phyloP scores from a whole-genome alignment of 148 eudicot species.

The Camellia japonica region DNA sequence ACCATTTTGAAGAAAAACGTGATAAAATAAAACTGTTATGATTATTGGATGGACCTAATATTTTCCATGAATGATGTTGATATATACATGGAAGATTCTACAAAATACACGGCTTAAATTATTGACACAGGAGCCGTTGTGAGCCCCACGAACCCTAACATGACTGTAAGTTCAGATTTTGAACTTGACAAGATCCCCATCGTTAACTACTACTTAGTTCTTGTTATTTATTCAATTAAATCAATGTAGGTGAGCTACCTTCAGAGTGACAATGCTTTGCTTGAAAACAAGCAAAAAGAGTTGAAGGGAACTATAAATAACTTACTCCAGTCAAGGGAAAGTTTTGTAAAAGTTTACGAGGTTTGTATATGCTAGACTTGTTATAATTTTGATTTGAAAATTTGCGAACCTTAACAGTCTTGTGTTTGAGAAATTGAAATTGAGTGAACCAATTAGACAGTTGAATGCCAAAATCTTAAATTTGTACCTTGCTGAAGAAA shows the following conservation, averaged over 20 bases:
- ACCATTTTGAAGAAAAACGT: too few relatives aligned
- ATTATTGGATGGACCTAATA: too few relatives aligned
- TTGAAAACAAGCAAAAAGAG: constrained; percentile 61
- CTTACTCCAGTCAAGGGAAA: constrained; percentile 52
- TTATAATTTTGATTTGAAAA: neutral
- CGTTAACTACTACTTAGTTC: too few relatives aligned
- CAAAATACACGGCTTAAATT: too few relatives aligned
- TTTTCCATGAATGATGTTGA: too few relatives aligned
- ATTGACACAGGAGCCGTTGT: neutral
- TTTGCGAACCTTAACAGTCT: too few relatives aligned
- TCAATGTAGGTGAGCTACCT: constrained; percentile 43
- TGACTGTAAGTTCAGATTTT: too few relatives aligned
- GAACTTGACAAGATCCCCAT: too few relatives aligned
- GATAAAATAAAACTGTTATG: too few relatives aligned
- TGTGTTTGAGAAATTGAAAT: neutral
- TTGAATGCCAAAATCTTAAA: neutral
- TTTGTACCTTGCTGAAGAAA: neutral
- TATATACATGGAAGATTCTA: too few relatives aligned
- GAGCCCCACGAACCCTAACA: neutral
- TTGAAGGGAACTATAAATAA: constrained; percentile 43
- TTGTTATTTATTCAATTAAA: neutral
- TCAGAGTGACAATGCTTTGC: constrained; percentile 51
- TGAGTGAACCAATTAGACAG: neutral
- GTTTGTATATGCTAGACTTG: constrained; percentile 22
- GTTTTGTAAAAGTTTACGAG: constrained; percentile 53